These are phyloP conservation scores for Trifolium fragiferum DNA, from an alignment of 306 rosid genomes.

Conservation along the genomic window DNA sequence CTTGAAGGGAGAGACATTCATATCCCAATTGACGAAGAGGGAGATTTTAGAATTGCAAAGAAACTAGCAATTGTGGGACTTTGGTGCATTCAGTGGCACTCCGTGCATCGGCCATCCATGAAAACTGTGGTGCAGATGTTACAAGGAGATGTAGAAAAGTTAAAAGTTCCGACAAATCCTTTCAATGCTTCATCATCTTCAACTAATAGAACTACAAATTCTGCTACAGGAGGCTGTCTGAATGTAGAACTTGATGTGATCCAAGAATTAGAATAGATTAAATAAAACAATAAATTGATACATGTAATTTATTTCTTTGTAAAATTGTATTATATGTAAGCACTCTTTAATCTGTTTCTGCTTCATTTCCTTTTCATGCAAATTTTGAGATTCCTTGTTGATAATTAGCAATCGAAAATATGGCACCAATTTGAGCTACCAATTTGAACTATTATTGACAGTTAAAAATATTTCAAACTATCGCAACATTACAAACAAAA, in stretches of 20 bases:
- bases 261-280: neutral
- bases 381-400: no score
- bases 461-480: no score
- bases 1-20: slow-evolving; percentile 5
- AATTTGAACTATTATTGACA: no score
- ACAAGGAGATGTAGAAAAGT: neutral
- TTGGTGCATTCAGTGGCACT: slow-evolving; percentile 25
- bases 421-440: no score
- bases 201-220: neutral
- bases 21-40: neutral
- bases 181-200: neutral
- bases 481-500: no score
- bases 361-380: no score
- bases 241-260: neutral
- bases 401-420: no score
- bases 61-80: slow-evolving; percentile 3
- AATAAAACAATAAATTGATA: no score
- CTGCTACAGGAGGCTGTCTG: neutral
- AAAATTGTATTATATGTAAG: no score
- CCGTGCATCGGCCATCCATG: neutral
- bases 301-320: no score
- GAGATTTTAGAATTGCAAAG: slow-evolving; percentile 6
- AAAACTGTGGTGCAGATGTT: slow-evolving; percentile 16
- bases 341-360: no score
- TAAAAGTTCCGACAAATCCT: slow-evolving; percentile 9